Evolutionary conservation across 495 filamentous ascomycete genomes (phyloP), one percentile per base, ranked within the genome.

Genomic region (Gamarada debralockiae): DNA sequence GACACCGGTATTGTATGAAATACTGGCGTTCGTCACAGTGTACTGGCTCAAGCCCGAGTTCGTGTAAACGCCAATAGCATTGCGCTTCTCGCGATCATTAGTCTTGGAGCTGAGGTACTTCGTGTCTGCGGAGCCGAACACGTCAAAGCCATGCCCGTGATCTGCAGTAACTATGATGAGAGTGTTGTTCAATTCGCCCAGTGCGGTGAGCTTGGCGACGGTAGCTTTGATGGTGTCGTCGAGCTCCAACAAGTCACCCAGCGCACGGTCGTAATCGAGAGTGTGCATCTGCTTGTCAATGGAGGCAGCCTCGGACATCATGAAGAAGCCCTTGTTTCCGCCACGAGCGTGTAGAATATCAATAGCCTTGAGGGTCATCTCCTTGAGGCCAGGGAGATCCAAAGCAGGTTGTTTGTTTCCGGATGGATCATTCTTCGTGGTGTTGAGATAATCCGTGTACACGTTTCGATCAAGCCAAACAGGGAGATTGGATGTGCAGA

Each of bases 351-450:
- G 65, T 23, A 89, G 73, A 21, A 89, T 79, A 44, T 90, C 86
- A 47, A 90, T 75, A 0, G 86, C 84, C 68, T 90, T 90, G 34
- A 88, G 70, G 0, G 86, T 89, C 86, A 89, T 90, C n/a, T 90
- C 83, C 64, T 85, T 87, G 15, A 88, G 76, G 3, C 86, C 85
- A 2, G 86, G 86, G 7, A 86, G 74, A 53, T 90, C 85, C 6
- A 73, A 72, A 2, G 86, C 85, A 24, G 81, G 64, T 13, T 65
- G 73, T 1, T 70, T 68, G 15, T 69, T 74, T 18, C 86, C 84
- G 4, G 78, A 73, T 0, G 86, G 84, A 55, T 79, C 71, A 60
- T 89, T 85, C 50, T 71, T 75, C 50, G 81, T 73, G 59, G 70
- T 73, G 36, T 65, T 59, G 0, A 87, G 69, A 67, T 87, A 86